Base-by-base conservation (phyloP, 23 red algal species). In the Gracilaria gracilis region DNA sequence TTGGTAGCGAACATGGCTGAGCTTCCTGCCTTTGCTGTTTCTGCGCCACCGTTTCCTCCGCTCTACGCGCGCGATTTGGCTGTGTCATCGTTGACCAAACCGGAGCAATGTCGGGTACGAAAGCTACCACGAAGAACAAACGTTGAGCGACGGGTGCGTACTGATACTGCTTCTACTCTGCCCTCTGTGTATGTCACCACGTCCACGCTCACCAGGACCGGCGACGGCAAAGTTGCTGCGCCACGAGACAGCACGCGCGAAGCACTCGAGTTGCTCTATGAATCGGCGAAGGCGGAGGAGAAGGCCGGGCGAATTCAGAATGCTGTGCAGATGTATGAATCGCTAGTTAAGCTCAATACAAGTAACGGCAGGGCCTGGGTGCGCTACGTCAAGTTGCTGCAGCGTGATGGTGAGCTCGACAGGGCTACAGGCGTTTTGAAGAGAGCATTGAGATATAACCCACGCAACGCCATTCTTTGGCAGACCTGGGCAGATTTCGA, bases 401-500 rank as follows among this genome's bases (percentile, higher is more conserved):
- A 67, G 14, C 67, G 83, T 13, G 83, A 73, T 29, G 83, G 77
- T 12, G 83, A 87, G 38, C 29, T 50, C 11, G 83, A 33, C 38
- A 51, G 71, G 24, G 65, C 76, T 0, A 65, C 62, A n/a, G 85
- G 89, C 73, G 90, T 95, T 23, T 57, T 98, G 13, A 55, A 79
- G 32, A 71, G 95, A 28, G 94, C 79, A 2, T 38, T 99, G 39
- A 59, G 62, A 7, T 61, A 72, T 16, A 95, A 96, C 38, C 97
- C 97, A 24, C 29, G 54, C 16, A 99, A 99, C 58, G 84, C 93
- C 4, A 88, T 99, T 81, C 83, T 99, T 13, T 93, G 94, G 91
- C 94, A 99, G 67, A 80, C 83, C 9, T 96, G 94, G 91, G 97
- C 94, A 8, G 93, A 96, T 70, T 71, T 99, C 27, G 97, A 99